These are phyloP conservation scores for Saccharomycopsis microspora DNA, from an alignment of 805 yeast species.

Conservation along the genomic window DNA sequence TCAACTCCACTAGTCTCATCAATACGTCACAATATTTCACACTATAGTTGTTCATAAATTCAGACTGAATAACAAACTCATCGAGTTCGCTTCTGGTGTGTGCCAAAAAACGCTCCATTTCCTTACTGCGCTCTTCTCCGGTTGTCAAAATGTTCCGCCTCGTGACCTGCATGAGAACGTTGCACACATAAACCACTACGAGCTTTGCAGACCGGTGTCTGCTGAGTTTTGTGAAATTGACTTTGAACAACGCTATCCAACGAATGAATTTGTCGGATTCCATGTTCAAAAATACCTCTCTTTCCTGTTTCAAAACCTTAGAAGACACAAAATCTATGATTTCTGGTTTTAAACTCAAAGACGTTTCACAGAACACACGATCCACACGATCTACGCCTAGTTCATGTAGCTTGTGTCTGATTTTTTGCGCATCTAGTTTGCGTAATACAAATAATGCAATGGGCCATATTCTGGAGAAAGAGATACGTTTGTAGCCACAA, in stretches of 20 bases:
- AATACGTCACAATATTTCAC: slow-evolving; percentile 4
- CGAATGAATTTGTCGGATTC: slow-evolving; percentile 6
- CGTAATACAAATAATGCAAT: slow-evolving; percentile 10
- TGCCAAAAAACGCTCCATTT: slow-evolving; percentile 1
- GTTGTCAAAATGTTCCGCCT: slow-evolving; percentile 1
- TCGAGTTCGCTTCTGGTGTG: slow-evolving; percentile 2
- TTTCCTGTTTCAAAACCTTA: neutral
- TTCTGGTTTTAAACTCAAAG: too few relatives aligned
- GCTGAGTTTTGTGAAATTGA: neutral
- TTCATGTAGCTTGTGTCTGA: neutral
- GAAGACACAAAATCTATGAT: neutral
- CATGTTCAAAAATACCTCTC: neutral
- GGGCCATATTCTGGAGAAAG: slow-evolving; percentile 11
- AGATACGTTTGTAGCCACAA: neutral
- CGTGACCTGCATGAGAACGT: slow-evolving; percentile 1
- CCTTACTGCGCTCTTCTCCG: neutral
- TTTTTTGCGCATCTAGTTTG: slow-evolving; percentile 4
- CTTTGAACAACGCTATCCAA: slow-evolving; percentile 13
- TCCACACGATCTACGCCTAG: too few relatives aligned
- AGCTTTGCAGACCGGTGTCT: neutral
- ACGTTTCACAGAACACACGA: too few relatives aligned
- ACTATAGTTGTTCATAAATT: slow-evolving; percentile 3
- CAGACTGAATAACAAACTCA: slow-evolving; percentile 6
- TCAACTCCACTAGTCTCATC: slow-evolving; percentile 7
- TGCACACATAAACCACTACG: slow-evolving; percentile 4